These are phyloP conservation scores for Endocalyx cinctus DNA, from an alignment of 2,329 filamentous ascomycete species.

Conservation along the genomic window DNA sequence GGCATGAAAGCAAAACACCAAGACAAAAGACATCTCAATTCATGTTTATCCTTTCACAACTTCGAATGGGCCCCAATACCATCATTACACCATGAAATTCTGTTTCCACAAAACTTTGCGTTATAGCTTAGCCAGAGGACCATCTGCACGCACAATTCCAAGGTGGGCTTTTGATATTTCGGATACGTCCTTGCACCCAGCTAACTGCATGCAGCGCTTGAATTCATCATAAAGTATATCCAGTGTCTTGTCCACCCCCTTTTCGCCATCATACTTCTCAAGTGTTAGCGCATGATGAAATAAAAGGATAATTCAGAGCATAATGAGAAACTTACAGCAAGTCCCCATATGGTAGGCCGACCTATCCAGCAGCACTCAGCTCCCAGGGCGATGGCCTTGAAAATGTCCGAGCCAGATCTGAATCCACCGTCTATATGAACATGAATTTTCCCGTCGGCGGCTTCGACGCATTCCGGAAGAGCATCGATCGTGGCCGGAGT, in stretches of 20 bases:
- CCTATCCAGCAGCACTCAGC: conserved; percentile 45
- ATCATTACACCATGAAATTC: too few species aligned
- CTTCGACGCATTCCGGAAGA: conserved; percentile 38
- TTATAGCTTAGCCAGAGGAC: conserved; percentile 6
- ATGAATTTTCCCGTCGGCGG: conserved; percentile 38
- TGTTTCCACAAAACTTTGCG: too few species aligned
- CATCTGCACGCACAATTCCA: conserved; percentile 2
- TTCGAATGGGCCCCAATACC: too few species aligned
- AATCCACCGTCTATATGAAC: conserved; percentile 47
- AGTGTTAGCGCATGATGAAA: too few species aligned
- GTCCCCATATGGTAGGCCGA: conserved; percentile 43
- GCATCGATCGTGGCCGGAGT: conserved; percentile 41
- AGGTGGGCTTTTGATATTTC: conserved; percentile 5
- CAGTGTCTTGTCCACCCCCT: conserved; percentile 3
- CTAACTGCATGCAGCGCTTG: conserved; percentile 2
- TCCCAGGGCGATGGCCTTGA: conserved; percentile 47
- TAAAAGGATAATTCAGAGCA: neutral
- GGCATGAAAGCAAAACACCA: too few species aligned
- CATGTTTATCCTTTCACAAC: too few species aligned
- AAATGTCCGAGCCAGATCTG: conserved; percentile 45
- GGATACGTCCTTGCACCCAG: conserved; percentile 6
- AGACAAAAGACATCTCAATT: too few species aligned
- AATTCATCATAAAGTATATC: conserved; percentile 4
- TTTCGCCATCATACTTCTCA: conserved; percentile 6
- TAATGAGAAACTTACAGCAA: conserved; percentile 26